phyloP scores from a whole-genome alignment of 2,329 filamentous ascomycete species.

The Beauveria australis region DNA sequence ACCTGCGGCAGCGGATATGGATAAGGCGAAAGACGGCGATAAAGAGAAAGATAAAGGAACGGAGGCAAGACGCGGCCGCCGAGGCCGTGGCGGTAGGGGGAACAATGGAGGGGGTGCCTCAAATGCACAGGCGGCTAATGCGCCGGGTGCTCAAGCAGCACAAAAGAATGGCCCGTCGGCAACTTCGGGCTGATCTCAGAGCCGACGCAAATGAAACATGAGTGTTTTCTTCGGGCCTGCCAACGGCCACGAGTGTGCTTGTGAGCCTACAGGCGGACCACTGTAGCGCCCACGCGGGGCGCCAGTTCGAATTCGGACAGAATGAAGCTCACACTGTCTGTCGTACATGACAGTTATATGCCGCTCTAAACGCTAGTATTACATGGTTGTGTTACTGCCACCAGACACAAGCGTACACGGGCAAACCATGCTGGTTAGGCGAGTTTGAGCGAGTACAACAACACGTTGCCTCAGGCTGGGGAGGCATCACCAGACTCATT shows the following conservation, averaged over 20 bases:
- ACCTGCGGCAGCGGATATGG: slow-evolving; percentile 5
- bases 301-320: not conserved
- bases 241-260: not conserved
- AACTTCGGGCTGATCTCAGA: slow-evolving; percentile 10
- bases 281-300: not conserved
- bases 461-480: not conserved
- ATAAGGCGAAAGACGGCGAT: slow-evolving; percentile 18
- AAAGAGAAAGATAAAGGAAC: slow-evolving; percentile 14
- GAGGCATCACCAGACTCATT: not conserved
- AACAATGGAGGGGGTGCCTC: slow-evolving; percentile 12
- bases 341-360: not conserved
- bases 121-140: slow-evolving; percentile 7
- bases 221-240: not conserved
- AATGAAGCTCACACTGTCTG: not conserved
- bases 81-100: slow-evolving; percentile 22
- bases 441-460: not conserved
- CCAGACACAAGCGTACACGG: not conserved
- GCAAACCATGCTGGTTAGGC: not conserved
- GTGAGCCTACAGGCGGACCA: not conserved
- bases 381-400: not conserved
- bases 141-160: not conserved
- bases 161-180: not conserved
- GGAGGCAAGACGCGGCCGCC: slow-evolving; percentile 26
- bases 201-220: not conserved
- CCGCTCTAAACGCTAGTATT: not conserved